Evolutionary conservation across 2,329 filamentous ascomycete species (phyloP).

Genomic region (Colletotrichum horii): DNA sequence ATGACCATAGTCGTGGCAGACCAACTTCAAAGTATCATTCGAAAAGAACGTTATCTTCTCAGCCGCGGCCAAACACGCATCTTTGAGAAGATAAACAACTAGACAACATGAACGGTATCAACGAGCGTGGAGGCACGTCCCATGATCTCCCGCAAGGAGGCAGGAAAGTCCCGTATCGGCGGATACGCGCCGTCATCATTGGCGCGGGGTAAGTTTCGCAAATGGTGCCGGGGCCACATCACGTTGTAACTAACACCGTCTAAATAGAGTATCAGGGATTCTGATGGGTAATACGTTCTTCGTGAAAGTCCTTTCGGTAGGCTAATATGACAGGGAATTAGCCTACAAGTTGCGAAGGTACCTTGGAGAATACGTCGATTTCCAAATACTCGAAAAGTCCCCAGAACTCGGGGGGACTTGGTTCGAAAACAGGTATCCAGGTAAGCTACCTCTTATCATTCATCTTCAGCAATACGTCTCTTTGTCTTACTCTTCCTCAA

Average conservation of each 20-base stretch:
- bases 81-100: neutral
- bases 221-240: neutral
- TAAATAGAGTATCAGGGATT: neutral
- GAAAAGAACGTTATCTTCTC: neutral
- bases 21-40: neutral
- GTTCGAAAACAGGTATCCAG: neutral
- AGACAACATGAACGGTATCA: neutral
- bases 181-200: neutral
- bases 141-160: neutral
- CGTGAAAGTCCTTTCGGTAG: neutral
- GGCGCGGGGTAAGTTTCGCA: neutral
- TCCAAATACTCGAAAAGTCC: neutral
- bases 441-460: neutral
- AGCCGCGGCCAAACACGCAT: neutral
- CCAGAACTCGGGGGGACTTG: neutral
- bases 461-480: accelerated
- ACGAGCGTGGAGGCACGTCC: neutral
- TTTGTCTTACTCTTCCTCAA: accelerated
- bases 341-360: neutral
- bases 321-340: neutral
- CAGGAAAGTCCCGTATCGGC: neutral
- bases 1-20: neutral
- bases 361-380: neutral
- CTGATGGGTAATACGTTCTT: neutral
- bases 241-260: neutral